Conservation (phyloP, 805 yeast genomes). For the Wickerhamiella dianesei region DNA sequence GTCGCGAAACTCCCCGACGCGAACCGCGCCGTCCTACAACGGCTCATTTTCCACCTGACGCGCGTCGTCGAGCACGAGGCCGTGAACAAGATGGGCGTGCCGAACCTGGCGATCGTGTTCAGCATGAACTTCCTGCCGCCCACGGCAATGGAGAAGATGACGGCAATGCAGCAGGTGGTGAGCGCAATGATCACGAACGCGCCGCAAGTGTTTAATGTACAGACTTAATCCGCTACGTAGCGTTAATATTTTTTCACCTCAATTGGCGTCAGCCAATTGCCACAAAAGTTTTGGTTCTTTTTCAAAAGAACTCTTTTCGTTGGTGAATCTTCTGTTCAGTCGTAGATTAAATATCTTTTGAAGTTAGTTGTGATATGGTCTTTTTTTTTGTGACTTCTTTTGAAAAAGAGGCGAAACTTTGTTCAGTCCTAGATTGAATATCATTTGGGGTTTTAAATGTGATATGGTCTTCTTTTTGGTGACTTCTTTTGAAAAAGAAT, state of each 20-base stretch:
- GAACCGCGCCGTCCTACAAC: constrained; percentile 55
- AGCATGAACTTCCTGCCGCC: constrained; percentile 44
- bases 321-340: too few relatives aligned
- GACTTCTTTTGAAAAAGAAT: too few relatives aligned
- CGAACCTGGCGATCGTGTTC: constrained; percentile 82
- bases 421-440: too few relatives aligned
- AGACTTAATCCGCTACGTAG: neutral
- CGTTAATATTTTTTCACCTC: too few relatives aligned
- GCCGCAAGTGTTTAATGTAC: constrained; percentile 19
- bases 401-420: too few relatives aligned
- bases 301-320: too few relatives aligned
- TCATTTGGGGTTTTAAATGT: too few relatives aligned
- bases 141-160: constrained; percentile 36
- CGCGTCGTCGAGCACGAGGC: constrained; percentile 53
- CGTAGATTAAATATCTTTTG: too few relatives aligned
- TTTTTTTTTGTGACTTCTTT: neutral
- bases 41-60: constrained; percentile 56
- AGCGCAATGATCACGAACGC: constrained; percentile 33
- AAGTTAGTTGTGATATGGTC: neutral
- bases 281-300: too few relatives aligned
- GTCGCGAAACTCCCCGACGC: constrained; percentile 41
- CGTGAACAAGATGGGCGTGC: constrained; percentile 72
- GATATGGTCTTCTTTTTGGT: neutral
- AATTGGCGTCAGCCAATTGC: too few relatives aligned
- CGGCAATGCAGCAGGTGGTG: constrained; percentile 40